These are phyloP conservation scores for Botryotinia narcissicola DNA, from an alignment of 2,329 filamentous ascomycete genomes.

Conservation along the genomic window DNA sequence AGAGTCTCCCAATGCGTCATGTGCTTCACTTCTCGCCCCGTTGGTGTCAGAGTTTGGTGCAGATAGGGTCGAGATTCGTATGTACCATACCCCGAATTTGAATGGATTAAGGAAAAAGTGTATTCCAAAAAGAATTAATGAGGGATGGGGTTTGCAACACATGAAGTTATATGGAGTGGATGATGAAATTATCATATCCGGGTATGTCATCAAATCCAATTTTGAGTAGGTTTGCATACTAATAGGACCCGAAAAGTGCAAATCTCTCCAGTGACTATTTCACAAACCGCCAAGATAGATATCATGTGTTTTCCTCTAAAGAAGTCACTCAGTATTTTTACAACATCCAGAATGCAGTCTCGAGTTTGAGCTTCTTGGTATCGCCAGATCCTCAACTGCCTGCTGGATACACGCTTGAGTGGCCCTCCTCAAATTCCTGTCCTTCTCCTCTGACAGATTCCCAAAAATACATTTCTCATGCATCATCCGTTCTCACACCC, in stretches of 20 bases:
- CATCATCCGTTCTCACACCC: conserved; percentile 63
- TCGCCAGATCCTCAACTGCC: conserved; percentile 55
- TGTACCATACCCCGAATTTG: conserved; percentile 97
- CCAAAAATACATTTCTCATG: conserved; percentile 63
- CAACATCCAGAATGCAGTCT: conserved; percentile 71
- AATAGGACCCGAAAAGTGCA: conserved; percentile 49
- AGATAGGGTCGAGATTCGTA: conserved; percentile 83
- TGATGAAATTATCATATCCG: conserved; percentile 91
- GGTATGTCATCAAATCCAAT: conserved; percentile 49
- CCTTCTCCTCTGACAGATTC: conserved; percentile 73
- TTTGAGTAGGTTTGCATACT: neutral
- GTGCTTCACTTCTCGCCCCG: conserved; percentile 81
- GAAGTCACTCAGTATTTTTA: conserved; percentile 81
- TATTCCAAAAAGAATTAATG: conserved; percentile 87
- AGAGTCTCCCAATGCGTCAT: conserved; percentile 81
- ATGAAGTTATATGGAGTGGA: conserved; percentile 99
- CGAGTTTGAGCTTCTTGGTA: conserved; percentile 78
- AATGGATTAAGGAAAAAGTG: conserved; percentile 81
- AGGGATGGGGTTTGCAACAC: conserved; percentile 96
- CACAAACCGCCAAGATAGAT: conserved; percentile 90
- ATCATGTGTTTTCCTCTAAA: conserved; percentile 82
- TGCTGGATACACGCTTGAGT: conserved; percentile 61
- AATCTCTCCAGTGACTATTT: conserved; percentile 95
- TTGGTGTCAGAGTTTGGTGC: conserved; percentile 81
- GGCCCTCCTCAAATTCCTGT: conserved; percentile 72